Percentiles rank a stretch among this genome's conserved stretches.
These are phyloP conservation scores for Sindora glabra DNA, from an alignment of 306 rosid species.

Conservation along the genomic window DNA sequence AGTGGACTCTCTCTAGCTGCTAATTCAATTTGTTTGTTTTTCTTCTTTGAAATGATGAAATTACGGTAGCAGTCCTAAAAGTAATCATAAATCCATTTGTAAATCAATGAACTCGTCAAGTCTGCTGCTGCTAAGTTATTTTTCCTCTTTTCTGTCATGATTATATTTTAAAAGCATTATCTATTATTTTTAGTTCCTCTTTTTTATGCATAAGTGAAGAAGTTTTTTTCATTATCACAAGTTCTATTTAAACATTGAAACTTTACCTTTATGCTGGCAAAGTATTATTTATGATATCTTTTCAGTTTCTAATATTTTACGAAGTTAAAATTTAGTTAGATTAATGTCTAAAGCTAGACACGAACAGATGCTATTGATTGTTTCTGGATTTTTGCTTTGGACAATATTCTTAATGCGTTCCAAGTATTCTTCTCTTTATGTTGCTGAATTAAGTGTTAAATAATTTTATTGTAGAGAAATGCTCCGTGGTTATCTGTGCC, in stretches of 20 bases:
- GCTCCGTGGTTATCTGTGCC: slow-evolving; percentile 96
- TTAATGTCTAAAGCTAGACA: neutral
- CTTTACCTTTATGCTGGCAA: neutral
- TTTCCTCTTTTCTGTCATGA: neutral
- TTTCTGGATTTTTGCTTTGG: neutral
- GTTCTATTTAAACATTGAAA: neutral
- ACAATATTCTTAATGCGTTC: neutral
- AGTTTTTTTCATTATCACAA: neutral
- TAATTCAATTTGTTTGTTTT: neutral
- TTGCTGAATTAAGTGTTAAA: neutral
- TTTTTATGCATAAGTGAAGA: neutral
- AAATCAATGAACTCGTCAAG: neutral
- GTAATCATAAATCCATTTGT: neutral
- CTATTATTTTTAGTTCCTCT: neutral
- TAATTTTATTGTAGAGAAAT: slow-evolving; percentile 45
- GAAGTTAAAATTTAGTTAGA: neutral
- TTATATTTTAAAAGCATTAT: neutral
- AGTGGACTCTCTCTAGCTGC: neutral
- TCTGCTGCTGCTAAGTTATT: neutral
- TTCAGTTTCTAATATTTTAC: neutral
- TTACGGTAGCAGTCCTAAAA: neutral
- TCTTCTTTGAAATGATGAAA: neutral
- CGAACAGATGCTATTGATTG: neutral
- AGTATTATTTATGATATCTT: neutral
- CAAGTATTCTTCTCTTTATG: neutral